These are phyloP conservation scores for Arachnomyces sp. DNA, from an alignment of 2,329 filamentous ascomycete genomes.

Conservation along the genomic window DNA sequence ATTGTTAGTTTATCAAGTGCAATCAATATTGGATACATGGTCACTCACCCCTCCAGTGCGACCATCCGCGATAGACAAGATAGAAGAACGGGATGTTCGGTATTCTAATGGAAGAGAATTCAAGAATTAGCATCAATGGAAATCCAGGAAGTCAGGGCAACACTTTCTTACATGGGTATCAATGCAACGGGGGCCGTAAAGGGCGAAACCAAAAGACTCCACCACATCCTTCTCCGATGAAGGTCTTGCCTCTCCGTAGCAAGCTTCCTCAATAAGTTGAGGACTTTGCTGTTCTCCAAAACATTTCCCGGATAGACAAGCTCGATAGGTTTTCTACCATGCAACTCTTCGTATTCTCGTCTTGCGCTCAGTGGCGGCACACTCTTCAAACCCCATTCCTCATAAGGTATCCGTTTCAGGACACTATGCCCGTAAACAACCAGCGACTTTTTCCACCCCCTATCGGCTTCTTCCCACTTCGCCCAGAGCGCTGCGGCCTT, in stretches of 20 bases:
- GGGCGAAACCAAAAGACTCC: constrained; percentile 75
- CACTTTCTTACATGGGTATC: constrained; percentile 73
- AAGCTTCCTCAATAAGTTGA: constrained; percentile 57
- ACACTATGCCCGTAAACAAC: constrained; percentile 80
- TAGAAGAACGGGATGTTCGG: constrained; percentile 98
- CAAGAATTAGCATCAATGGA: too few species aligned
- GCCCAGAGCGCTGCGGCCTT: constrained; percentile 74
- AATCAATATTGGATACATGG: background rate
- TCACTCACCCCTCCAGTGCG: constrained; percentile 62
- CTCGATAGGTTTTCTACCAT: constrained; percentile 58
- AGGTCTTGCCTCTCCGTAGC: constrained; percentile 72
- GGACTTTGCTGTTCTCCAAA: constrained; percentile 56
- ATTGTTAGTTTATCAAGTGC: constrained; percentile 14
- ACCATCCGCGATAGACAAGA: constrained; percentile 79
- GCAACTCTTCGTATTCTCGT: constrained; percentile 55
- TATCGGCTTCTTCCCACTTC: constrained; percentile 74
- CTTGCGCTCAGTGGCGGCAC: constrained; percentile 71
- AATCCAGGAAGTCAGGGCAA: constrained; percentile 5
- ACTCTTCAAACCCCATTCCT: constrained; percentile 97
- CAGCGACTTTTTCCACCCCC: constrained; percentile 79
- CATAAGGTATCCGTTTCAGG: constrained; percentile 80
- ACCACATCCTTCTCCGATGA: constrained; percentile 68
- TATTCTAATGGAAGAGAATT: constrained; percentile 45
- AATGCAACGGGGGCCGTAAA: constrained; percentile 73
- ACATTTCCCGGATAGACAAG: constrained; percentile 63